Evolutionary conservation across 345 rosid species (phyloP), one percentile per base, ranked within the genome.

Genomic region (Pistacia atlantica): DNA sequence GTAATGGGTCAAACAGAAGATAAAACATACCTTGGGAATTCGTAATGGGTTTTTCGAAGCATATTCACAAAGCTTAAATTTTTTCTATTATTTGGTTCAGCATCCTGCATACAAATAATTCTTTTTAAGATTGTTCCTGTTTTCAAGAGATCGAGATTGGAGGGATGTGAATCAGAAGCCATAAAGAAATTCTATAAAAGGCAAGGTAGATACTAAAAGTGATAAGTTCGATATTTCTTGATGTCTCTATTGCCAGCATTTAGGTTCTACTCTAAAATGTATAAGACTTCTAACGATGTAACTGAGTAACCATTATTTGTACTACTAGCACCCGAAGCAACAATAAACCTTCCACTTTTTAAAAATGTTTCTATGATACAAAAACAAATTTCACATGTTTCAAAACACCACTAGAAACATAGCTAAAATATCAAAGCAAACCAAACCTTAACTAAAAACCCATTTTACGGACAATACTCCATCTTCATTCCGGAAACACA

Each of bases 51-150:
- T 95, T 87, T 86, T 90, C 42, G 89, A 89, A 33, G 89, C 98
- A 89, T 95, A 95, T 62, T 95, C 98, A 79, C 99, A 95, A 77
- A 95, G 94, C 87, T 90, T 95, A 78, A 91, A 38, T 92, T 92
- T 79, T 90, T 92, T 75, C 99, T 88, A 74, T 95, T 96, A 80
- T 95, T 92, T 25, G 94, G 93, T 79, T 89, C 92, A 55, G 87
- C 90, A 55, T 85, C 96, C 99, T 95, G 88, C 79, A 86, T 54
- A 45, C 31, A 62, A 56, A 57, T 69, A 18, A 54, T 14, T 22
- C 17, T 45, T n/a, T 37, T 60, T 51, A 25, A 16, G 38, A 22
- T 25, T 60, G 6, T 42, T 56, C n/a, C n/a, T n/a, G n/a, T n/a
- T n/a, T n/a, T n/a, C n/a, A n/a, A n/a, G 35, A 38, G 8, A 14